Conservation (phyloP, 163 green algal genomes). For the Scenedesmus sp. region DNA sequence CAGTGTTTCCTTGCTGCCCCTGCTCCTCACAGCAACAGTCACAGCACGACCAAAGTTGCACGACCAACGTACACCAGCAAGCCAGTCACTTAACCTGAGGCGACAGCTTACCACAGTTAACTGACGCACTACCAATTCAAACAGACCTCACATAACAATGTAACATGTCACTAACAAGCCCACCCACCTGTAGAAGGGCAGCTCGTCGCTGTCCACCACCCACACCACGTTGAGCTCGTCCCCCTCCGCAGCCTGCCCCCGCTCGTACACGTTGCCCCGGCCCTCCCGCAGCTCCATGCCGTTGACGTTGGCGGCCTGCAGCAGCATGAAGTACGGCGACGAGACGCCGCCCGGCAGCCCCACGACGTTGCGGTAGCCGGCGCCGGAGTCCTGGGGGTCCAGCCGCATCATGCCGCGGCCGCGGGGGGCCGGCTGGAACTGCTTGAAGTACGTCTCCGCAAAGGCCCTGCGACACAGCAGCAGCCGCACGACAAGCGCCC, state of each 20-base stretch:
- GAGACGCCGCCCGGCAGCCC: slow-evolving; percentile 83
- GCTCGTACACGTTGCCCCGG: slow-evolving; percentile 28
- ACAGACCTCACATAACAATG: not conserved
- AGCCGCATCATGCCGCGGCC: slow-evolving; percentile 56
- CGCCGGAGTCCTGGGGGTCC: slow-evolving; percentile 86
- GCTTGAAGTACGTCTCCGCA: slow-evolving; percentile 84
- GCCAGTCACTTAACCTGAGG: no score
- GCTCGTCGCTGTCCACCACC: slow-evolving; percentile 79
- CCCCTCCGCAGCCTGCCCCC: slow-evolving; percentile 61
- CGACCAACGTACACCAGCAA: no score
- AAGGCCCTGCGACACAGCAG: slow-evolving; percentile 61
- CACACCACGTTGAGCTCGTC: slow-evolving; percentile 83
- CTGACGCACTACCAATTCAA: not conserved
- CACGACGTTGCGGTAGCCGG: slow-evolving; percentile 89
- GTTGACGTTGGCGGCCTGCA: slow-evolving; percentile 85
- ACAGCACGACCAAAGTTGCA: no score
- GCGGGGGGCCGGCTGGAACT: slow-evolving; percentile 73
- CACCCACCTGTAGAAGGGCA: slow-evolving; percentile 74
- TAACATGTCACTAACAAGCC: not conserved
- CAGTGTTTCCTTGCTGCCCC: no score
- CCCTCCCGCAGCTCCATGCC: slow-evolving; percentile 82
- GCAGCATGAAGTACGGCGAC: slow-evolving; percentile 77
- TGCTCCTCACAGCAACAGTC: no score
- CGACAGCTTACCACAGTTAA: no score
- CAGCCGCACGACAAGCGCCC: no score